A percentile compares a stretch with the other conserved stretches of the same genome.
These are phyloP conservation scores for Blastomyces silverae DNA, from an alignment of 2,329 filamentous ascomycete species.

Conservation along the genomic window DNA sequence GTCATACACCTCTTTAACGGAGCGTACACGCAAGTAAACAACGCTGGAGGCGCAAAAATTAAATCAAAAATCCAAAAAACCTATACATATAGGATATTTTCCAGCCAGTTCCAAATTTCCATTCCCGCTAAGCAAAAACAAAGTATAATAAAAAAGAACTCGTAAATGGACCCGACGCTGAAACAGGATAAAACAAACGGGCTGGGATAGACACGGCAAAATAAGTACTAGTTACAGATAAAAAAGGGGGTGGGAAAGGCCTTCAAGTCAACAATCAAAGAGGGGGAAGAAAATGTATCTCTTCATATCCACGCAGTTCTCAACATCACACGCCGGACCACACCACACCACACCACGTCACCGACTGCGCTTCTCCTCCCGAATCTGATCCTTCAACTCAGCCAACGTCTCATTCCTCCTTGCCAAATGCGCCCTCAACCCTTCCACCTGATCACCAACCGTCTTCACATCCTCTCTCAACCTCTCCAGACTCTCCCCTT, in stretches of 20 bases:
- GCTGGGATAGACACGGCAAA: conserved; percentile 19
- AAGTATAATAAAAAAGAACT: neutral
- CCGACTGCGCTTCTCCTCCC: conserved; percentile 60
- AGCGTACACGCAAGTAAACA: neutral
- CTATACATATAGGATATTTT: neutral
- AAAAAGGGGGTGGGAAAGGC: conserved; percentile 16
- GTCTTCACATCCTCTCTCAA: conserved; percentile 79
- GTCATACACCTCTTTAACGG: neutral
- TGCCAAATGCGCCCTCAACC: conserved; percentile 73
- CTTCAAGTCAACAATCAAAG: conserved; percentile 1
- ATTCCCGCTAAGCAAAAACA: conserved; percentile 1
- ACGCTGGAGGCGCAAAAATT: neutral
- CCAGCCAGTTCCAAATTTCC: neutral
- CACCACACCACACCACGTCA: conserved; percentile 9
- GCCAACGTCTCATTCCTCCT: conserved; percentile 68
- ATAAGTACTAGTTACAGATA: conserved; percentile 10
- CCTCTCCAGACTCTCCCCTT: conserved; percentile 65
- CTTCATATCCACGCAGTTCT: conserved; percentile 8
- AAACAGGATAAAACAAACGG: conserved; percentile 10
- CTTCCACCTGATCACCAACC: conserved; percentile 91
- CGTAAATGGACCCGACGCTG: neutral
- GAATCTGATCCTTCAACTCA: conserved; percentile 72
- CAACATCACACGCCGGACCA: neutral
- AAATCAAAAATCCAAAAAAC: neutral
- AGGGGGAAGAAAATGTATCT: conserved; percentile 12